phyloP scores from a whole-genome alignment of 2,329 filamentous ascomycete genomes.

The Curvularia sp. region DNA sequence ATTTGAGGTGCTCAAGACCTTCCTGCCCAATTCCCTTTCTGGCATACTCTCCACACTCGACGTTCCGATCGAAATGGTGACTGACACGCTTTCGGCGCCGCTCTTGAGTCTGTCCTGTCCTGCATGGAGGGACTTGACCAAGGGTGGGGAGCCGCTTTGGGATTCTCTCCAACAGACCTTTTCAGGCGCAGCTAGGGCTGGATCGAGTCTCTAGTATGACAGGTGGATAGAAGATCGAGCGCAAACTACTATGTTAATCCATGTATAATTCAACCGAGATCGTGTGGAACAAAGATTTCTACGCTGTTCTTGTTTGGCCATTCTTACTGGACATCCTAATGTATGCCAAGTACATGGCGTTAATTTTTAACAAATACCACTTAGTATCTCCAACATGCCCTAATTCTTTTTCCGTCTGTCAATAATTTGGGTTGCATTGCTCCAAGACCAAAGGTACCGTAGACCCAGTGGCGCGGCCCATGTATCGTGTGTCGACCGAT shows the following conservation, averaged over 20 bases:
- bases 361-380: not conserved
- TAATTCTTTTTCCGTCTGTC: not conserved
- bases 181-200: slow-evolving; percentile 20
- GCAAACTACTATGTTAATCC: not conserved
- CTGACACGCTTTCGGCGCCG: slow-evolving; percentile 28
- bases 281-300: not conserved
- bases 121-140: slow-evolving; percentile 31
- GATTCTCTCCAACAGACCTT: slow-evolving; percentile 23
- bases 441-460: not conserved
- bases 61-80: slow-evolving; percentile 31
- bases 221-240: not conserved
- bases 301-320: no score
- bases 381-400: not conserved
- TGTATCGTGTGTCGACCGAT: not conserved
- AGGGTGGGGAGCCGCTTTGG: slow-evolving; percentile 29
- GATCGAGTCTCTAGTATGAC: slow-evolving; percentile 8
- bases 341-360: not conserved
- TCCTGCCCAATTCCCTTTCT: slow-evolving; percentile 45
- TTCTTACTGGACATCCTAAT: not conserved
- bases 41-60: slow-evolving; percentile 36
- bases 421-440: not conserved
- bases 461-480: not conserved
- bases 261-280: not conserved
- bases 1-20: slow-evolving; percentile 46
- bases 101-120: slow-evolving; percentile 35